These are phyloP conservation scores for Lachnellula arida DNA, from an alignment of 2,329 filamentous ascomycete genomes.

Conservation along the genomic window DNA sequence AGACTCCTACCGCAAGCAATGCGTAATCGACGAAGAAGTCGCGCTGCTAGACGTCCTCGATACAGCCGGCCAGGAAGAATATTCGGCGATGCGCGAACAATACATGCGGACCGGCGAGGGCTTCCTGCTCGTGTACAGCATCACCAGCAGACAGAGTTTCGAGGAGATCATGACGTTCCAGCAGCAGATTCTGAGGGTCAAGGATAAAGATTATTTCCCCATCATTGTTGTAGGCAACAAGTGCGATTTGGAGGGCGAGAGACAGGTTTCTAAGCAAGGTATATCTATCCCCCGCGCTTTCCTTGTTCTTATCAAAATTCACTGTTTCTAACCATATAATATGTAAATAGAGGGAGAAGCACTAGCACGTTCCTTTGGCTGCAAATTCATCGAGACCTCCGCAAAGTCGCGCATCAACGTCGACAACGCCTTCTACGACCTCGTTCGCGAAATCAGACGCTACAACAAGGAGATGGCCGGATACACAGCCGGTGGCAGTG, in stretches of 20 bases:
- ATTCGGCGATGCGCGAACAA: conserved; percentile 98
- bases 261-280: conserved; percentile 91
- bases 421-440: conserved; percentile 97
- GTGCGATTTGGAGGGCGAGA: conserved; percentile 92
- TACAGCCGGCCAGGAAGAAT: conserved; percentile 97
- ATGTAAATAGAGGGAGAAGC: conserved; percentile 74
- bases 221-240: conserved; percentile 99
- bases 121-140: conserved; percentile 96
- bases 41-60: conserved; percentile 96
- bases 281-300: conserved; percentile 34
- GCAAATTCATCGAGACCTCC: conserved; percentile 99
- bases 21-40: conserved; percentile 96
- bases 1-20: conserved; percentile 99
- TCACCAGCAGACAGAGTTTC: conserved; percentile 94
- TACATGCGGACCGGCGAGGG: conserved; percentile 99
- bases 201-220: conserved; percentile 99
- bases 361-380: conserved; percentile 81
- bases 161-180: conserved; percentile 99
- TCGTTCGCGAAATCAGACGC: conserved; percentile 93
- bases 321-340: conserved; percentile 8
- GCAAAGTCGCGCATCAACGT: conserved; percentile 98
- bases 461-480: conserved; percentile 98
- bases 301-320: background rate
- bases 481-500: conserved; percentile 65
- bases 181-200: conserved; percentile 96